Evolutionary conservation across 2,329 filamentous ascomycete genomes (phyloP).

Genomic region (Bipolaris gigantea): DNA sequence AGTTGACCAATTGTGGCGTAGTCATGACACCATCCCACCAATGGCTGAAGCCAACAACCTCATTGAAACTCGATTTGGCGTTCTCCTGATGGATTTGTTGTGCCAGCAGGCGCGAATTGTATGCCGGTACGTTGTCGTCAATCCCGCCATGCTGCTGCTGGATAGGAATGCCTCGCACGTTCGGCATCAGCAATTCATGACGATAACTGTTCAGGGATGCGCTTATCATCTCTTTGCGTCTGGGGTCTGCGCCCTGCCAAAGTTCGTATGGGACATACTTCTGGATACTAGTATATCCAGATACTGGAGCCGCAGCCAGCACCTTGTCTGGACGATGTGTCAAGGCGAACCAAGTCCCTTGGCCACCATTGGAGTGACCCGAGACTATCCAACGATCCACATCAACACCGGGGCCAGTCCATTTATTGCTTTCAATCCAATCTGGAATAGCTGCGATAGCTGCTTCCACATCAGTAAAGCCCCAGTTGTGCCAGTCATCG

Average conservation of each 20-base stretch:
- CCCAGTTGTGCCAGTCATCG: constrained; percentile 65
- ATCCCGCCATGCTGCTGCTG: constrained; percentile 59
- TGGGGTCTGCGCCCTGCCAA: constrained; percentile 59
- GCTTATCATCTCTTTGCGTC: constrained; percentile 52
- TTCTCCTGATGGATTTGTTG: constrained; percentile 47
- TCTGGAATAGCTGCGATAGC: constrained; percentile 52
- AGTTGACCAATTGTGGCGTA: constrained; percentile 52
- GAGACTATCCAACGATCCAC: constrained; percentile 55
- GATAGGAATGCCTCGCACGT: constrained; percentile 56
- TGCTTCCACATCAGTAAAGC: constrained; percentile 58
- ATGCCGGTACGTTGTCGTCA: constrained; percentile 62
- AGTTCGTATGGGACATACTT: constrained; percentile 61
- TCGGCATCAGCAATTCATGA: constrained; percentile 58
- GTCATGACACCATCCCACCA: constrained; percentile 53
- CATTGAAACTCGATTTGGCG: constrained; percentile 47
- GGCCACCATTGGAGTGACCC: constrained; percentile 64
- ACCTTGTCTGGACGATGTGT: constrained; percentile 61
- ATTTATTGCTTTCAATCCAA: constrained; percentile 55
- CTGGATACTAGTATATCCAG: constrained; percentile 62
- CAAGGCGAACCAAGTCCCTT: constrained; percentile 60
- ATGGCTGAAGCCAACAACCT: constrained; percentile 43
- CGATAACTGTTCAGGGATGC: constrained; percentile 56
- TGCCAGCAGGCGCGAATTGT: constrained; percentile 59
- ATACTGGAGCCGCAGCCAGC: constrained; percentile 59
- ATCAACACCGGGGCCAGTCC: constrained; percentile 53